These are phyloP conservation scores for Sclerospora graminicola DNA, from an alignment of 352 stramenopile genomes.

Conservation along the genomic window DNA sequence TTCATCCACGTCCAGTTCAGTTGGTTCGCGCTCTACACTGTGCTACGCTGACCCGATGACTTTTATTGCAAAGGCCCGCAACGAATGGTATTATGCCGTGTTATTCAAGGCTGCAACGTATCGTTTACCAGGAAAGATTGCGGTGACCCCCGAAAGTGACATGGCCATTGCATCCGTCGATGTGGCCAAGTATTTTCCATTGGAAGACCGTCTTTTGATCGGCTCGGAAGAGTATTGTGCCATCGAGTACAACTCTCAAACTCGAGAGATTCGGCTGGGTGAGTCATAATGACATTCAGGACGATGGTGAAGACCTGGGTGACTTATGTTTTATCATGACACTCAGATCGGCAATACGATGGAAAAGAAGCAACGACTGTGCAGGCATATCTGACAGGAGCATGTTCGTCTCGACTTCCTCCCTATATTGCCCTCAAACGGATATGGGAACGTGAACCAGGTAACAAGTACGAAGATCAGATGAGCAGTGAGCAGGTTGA, in stretches of 20 bases:
- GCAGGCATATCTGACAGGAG: slow-evolving; percentile 39
- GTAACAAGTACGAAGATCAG: slow-evolving; percentile 80
- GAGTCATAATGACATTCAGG: slow-evolving; percentile 5
- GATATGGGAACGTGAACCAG: slow-evolving; percentile 63
- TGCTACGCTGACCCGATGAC: slow-evolving; percentile 24
- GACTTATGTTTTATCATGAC: slow-evolving; percentile 3
- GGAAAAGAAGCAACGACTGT: slow-evolving; percentile 24
- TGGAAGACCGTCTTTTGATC: slow-evolving; percentile 51
- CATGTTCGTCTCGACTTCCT: slow-evolving; percentile 30
- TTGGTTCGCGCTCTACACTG: slow-evolving; percentile 2
- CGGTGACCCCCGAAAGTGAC: slow-evolving; percentile 26
- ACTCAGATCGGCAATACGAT: slow-evolving; percentile 54
- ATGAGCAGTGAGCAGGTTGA: slow-evolving; percentile 59
- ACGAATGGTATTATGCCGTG: slow-evolving; percentile 71
- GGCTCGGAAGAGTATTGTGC: slow-evolving; percentile 43
- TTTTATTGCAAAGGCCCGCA: slow-evolving; percentile 17
- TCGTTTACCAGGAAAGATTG: slow-evolving; percentile 36
- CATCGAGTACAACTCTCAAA: slow-evolving; percentile 26
- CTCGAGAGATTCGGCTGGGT: slow-evolving; percentile 38
- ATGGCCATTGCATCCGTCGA: slow-evolving; percentile 33
- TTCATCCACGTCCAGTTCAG: slow-evolving; percentile 5
- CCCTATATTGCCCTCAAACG: slow-evolving; percentile 56
- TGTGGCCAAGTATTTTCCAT: slow-evolving; percentile 45
- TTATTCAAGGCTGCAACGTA: slow-evolving; percentile 49
- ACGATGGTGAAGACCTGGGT: background rate